Evolutionary conservation across 2,329 filamentous ascomycete species (phyloP).

Genomic region (Hymenoscyphus infarciens): DNA sequence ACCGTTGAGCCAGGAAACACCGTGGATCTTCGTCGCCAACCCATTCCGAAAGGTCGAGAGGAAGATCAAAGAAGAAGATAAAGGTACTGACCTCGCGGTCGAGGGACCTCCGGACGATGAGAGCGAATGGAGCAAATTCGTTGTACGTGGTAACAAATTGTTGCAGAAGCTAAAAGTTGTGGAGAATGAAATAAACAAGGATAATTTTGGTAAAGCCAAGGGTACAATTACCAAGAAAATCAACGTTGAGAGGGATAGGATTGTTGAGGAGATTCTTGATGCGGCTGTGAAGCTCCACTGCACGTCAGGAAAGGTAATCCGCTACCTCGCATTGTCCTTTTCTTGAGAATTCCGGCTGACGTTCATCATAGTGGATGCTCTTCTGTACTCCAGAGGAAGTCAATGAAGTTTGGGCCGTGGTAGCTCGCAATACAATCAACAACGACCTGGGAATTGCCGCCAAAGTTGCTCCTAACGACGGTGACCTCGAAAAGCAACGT

Average conservation of each 20-base stretch:
- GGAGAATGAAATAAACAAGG: slow-evolving; percentile 47
- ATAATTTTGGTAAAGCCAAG: slow-evolving; percentile 31
- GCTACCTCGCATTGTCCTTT: neutral
- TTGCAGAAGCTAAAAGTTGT: slow-evolving; percentile 37
- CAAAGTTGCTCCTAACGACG: slow-evolving; percentile 63
- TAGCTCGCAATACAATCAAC: slow-evolving; percentile 64
- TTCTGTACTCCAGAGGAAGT: slow-evolving; percentile 56
- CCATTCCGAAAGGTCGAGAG: slow-evolving; percentile 42
- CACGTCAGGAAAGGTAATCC: slow-evolving; percentile 60
- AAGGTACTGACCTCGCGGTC: slow-evolving; percentile 30
- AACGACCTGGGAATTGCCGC: slow-evolving; percentile 68
- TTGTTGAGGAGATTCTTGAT: slow-evolving; percentile 53
- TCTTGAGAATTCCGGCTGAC: neutral
- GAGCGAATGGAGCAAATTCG: slow-evolving; percentile 23
- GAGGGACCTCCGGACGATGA: slow-evolving; percentile 30
- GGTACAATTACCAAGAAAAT: slow-evolving; percentile 23
- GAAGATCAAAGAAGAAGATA: slow-evolving; percentile 6
- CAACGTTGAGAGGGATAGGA: slow-evolving; percentile 39
- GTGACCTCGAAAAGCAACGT: slow-evolving; percentile 42
- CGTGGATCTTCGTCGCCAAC: slow-evolving; percentile 74
- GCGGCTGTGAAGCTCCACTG: slow-evolving; percentile 58
- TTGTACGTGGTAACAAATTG: slow-evolving; percentile 25
- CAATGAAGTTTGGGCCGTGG: slow-evolving; percentile 59
- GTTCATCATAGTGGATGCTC: slow-evolving; percentile 65
- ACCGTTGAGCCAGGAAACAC: slow-evolving; percentile 38